Evolutionary conservation across 2,329 filamentous ascomycete species (phyloP), one percentile per base, ranked within the genome.

Genomic region (Exophiala alcalophila): DNA sequence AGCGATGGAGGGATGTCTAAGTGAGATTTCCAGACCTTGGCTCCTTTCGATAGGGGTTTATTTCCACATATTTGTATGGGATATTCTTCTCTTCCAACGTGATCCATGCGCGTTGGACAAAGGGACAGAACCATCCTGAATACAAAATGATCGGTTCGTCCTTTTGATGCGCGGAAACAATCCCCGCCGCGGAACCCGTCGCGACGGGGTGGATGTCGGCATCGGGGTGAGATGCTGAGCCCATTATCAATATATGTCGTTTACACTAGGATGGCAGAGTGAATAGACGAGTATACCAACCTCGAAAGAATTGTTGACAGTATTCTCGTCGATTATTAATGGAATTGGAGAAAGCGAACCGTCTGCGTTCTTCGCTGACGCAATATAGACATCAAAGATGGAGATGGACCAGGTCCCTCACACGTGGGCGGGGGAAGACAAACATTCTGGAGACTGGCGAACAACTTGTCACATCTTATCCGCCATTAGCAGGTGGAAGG

Each of bases 41-140:
- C n/a, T 50, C 47, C 58, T 90, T 90, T 62, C 81, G 70, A 68
- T 89, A 89, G 0, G 85, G 85, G 62, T 89, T 88, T 46, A 88
- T 81, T 68, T 86, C 82, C 51, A 85, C 71, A 61, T 86, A 87
- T 65, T 89, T 80, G 60, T 90, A 83, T 11, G 78, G 76, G 20
- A 88, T 83, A 2, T 71, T 65, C 62, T 90, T 89, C 61, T 89
- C 84, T 57, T 81, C 75, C 8, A 90, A 72, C 1, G 81, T 77
- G 48, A 87, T 80, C 81, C 84, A 88, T 10, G 75, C 73, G 12
- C 84, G 75, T 66, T 89, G 84, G 4, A 87, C 69, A 53, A 72
- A 73, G 40, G 76, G 74, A 57, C 74, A 91, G 70, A 87, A 88
- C 83, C 83, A 89, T 51, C 80, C 81, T 10, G 78, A 78, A 63